These are phyloP conservation scores for Elsinoe arachidis DNA, from an alignment of 2,329 filamentous ascomycete genomes.

Conservation along the genomic window DNA sequence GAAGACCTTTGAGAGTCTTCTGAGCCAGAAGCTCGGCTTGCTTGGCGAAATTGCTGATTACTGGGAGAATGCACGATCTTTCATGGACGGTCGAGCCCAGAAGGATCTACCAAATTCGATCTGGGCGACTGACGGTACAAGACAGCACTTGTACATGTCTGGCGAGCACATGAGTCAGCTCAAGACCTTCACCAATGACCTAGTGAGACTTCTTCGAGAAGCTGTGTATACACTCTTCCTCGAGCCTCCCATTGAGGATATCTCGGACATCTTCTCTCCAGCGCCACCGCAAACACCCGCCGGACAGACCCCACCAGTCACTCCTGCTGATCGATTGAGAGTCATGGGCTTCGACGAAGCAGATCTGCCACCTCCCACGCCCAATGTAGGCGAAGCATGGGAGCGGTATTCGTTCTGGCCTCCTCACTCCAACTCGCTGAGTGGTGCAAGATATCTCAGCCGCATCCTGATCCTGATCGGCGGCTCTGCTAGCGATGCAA, in stretches of 20 bases:
- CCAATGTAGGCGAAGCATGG: conserved; percentile 68
- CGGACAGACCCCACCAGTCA: conserved; percentile 35
- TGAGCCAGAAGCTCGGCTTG: conserved; percentile 67
- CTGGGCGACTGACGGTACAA: conserved; percentile 57
- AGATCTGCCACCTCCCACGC: conserved; percentile 69
- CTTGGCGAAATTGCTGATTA: conserved; percentile 87
- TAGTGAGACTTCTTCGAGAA: conserved; percentile 76
- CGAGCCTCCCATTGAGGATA: conserved; percentile 80
- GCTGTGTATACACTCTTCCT: conserved; percentile 74
- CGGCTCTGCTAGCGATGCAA: conserved; percentile 80
- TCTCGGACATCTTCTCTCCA: conserved; percentile 79
- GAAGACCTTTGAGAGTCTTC: conserved; percentile 60
- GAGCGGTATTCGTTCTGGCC: conserved; percentile 96
- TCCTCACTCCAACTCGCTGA: conserved; percentile 82
- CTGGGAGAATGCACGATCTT: conserved; percentile 85
- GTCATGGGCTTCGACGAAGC: conserved; percentile 67
- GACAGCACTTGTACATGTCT: conserved; percentile 71
- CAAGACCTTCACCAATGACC: conserved; percentile 67
- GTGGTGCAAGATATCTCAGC: conserved; percentile 81
- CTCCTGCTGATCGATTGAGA: conserved; percentile 56
- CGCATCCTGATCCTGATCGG: conserved; percentile 75
- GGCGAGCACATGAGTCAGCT: conserved; percentile 61
- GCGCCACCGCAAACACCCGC: conserved; percentile 63
- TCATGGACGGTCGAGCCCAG: conserved; percentile 80
- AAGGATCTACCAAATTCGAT: conserved; percentile 54